These are phyloP conservation scores for Pythium dissotocum DNA, from an alignment of 352 stramenopile genomes.

Conservation along the genomic window DNA sequence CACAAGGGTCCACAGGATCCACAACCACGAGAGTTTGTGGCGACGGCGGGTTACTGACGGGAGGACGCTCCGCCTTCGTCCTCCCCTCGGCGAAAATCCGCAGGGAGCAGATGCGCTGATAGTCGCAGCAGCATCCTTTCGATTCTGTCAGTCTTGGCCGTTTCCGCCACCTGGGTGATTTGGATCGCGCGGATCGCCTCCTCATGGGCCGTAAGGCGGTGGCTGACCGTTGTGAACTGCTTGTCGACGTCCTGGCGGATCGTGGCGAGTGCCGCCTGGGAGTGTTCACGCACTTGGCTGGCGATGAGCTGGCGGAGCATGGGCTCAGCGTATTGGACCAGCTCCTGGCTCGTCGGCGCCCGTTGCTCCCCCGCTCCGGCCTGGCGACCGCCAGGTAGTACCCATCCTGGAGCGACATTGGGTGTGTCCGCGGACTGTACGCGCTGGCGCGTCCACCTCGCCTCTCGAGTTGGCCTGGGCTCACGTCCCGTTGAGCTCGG, in stretches of 20 bases:
- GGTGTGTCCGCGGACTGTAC: too few species aligned
- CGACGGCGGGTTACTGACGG: background rate
- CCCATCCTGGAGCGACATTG: background rate
- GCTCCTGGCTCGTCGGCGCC: background rate
- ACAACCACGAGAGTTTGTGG: background rate
- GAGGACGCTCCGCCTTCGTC: background rate
- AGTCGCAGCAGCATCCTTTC: background rate
- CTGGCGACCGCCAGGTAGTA: too few species aligned
- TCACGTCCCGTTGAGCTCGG: background rate
- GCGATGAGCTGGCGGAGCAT: constrained; percentile 3
- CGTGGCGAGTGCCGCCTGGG: background rate
- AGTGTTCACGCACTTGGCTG: background rate
- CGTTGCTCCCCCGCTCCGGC: background rate
- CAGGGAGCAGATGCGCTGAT: background rate
- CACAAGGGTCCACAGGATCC: background rate
- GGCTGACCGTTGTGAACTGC: background rate
- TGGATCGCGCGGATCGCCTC: background rate
- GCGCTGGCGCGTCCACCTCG: too few species aligned
- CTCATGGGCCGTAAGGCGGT: background rate
- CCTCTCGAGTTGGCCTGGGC: too few species aligned
- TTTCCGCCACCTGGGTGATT: background rate
- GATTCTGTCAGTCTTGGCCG: background rate
- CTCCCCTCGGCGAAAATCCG: background rate
- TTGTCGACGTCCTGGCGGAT: background rate
- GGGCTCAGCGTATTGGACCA: background rate